Base-by-base conservation (phyloP, 495 filamentous ascomycete genomes). In the Penicillium chermesinum region DNA sequence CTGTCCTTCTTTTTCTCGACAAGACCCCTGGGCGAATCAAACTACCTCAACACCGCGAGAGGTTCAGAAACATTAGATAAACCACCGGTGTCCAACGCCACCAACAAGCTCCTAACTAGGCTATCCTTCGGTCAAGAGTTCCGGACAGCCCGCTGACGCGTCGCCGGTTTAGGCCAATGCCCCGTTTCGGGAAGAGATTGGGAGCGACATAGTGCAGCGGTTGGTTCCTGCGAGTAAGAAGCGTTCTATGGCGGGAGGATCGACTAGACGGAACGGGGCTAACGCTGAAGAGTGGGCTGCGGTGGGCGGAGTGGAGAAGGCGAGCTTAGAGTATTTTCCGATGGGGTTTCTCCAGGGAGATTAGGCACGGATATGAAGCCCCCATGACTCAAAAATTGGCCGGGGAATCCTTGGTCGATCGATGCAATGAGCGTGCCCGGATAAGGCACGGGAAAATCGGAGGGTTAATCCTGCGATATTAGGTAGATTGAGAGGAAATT, bases 391-490 rank as follows among this genome's bases (percentile, higher is more conserved):
- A 41, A 41, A 2, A 41, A 21, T 5, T 41, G 38, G 38, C 38
- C 25, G 4, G 25, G 10, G 25, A 10, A 10, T n/a, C n/a, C n/a
- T n/a, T n/a, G 25, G 25, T 4, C 4, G 25, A 30, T 30, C 25
- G 25, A 40, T 38, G 38, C 38, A 40, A 2, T 12, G 12, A 40
- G 8, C 16, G 2, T 19, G 38, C 38, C 16, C 22, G 19, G 5
- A 41, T 19, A 13, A 41, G 5, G 25, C 25, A 81, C 25, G 25
- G 25, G 25, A 30, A 10, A 10, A 30, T 30, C 25, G 25, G 25
- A 30, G 25, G 25, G 25, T 33, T 7, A 33, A 33, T n/a, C 30
- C n/a, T n/a, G n/a, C n/a, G n/a, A n/a, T n/a, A n/a, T n/a, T n/a
- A n/a, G n/a, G n/a, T n/a, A n/a, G n/a, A n/a, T n/a, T n/a, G n/a